Evolutionary conservation across 108 stramenopile species (phyloP).

Genomic region (Cyclostephanos invisitatus): DNA sequence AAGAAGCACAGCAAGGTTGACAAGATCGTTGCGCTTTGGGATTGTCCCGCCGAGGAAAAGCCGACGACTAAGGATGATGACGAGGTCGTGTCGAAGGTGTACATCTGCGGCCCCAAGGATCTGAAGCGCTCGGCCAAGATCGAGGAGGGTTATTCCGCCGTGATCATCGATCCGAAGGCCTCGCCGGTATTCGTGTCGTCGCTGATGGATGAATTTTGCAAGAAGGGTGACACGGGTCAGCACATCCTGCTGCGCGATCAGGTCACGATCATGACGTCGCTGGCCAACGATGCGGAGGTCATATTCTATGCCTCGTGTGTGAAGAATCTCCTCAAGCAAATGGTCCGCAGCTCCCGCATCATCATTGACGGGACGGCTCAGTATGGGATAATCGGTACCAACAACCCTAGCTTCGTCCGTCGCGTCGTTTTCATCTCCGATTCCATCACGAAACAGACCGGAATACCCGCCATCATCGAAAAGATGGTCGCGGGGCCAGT

Average conservation of each 20-base stretch:
- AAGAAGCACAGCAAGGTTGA: constrained; percentile 46
- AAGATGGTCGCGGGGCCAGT: constrained; percentile 51
- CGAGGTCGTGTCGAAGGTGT: constrained; percentile 31
- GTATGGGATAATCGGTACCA: constrained; percentile 42
- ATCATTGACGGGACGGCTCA: constrained; percentile 46
- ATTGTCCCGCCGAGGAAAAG: constrained; percentile 28
- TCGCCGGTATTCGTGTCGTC: constrained; percentile 19
- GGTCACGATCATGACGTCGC: constrained; percentile 51
- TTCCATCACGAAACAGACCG: constrained; percentile 42
- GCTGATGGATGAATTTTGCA: constrained; percentile 39
- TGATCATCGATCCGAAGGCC: constrained; percentile 45
- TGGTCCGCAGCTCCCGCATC: constrained; percentile 46
- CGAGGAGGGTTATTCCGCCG: constrained; percentile 50
- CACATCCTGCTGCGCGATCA: constrained; percentile 35
- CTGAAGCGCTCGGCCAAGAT: constrained; percentile 45
- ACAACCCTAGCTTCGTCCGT: constrained; percentile 42
- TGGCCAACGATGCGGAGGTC: constrained; percentile 34
- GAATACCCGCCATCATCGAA: constrained; percentile 38
- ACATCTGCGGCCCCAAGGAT: constrained; percentile 31
- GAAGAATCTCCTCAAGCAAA: constrained; percentile 26
- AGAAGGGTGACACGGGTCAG: constrained; percentile 34
- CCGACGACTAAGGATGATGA: constrained; percentile 19
- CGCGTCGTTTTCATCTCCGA: constrained; percentile 30
- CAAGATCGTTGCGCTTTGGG: constrained; percentile 48
- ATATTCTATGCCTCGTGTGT: constrained; percentile 39